phyloP scores from a whole-genome alignment of 2,329 filamentous ascomycete species.

The Trichoderma cornu-damae region DNA sequence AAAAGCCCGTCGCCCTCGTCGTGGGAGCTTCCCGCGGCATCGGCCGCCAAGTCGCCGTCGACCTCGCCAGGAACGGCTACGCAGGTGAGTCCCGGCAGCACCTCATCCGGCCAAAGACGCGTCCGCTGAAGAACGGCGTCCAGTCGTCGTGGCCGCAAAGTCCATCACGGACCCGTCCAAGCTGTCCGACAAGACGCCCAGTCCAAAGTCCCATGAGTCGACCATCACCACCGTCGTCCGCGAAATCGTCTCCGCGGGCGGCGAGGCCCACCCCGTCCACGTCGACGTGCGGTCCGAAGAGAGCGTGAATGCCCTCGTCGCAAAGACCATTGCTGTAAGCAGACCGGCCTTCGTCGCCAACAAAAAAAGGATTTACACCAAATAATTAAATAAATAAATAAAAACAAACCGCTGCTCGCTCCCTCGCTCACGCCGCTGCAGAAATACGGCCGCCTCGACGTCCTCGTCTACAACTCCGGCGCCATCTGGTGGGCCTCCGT shows the following conservation, averaged over 20 bases:
- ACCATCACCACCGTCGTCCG: slow-evolving; percentile 76
- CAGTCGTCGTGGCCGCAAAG: slow-evolving; percentile 71
- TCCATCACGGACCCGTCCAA: slow-evolving; percentile 59
- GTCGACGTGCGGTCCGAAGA: slow-evolving; percentile 65
- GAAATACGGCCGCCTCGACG: slow-evolving; percentile 61
- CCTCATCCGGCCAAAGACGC: neutral
- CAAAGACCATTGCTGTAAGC: slow-evolving; percentile 45
- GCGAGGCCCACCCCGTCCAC: slow-evolving; percentile 58
- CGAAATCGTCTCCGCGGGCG: slow-evolving; percentile 63
- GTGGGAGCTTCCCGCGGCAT: slow-evolving; percentile 76
- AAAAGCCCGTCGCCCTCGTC: slow-evolving; percentile 59
- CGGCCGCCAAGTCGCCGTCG: slow-evolving; percentile 72
- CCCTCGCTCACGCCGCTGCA: slow-evolving; percentile 24
- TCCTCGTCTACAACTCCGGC: slow-evolving; percentile 75
- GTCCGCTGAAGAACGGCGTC: neutral
- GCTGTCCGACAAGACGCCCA: slow-evolving; percentile 55
- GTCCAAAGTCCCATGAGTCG: slow-evolving; percentile 68
- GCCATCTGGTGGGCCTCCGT: slow-evolving; percentile 82
- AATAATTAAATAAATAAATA: no score
- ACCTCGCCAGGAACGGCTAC: slow-evolving; percentile 67
- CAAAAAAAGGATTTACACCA: no score
- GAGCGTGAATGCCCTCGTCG: slow-evolving; percentile 56
- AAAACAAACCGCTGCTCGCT: no score
- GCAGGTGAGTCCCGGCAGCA: slow-evolving; percentile 46
- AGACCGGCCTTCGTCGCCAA: neutral